Conservation (phyloP, 352 stramenopile species). For the Globisporangium abappressorium region DNA sequence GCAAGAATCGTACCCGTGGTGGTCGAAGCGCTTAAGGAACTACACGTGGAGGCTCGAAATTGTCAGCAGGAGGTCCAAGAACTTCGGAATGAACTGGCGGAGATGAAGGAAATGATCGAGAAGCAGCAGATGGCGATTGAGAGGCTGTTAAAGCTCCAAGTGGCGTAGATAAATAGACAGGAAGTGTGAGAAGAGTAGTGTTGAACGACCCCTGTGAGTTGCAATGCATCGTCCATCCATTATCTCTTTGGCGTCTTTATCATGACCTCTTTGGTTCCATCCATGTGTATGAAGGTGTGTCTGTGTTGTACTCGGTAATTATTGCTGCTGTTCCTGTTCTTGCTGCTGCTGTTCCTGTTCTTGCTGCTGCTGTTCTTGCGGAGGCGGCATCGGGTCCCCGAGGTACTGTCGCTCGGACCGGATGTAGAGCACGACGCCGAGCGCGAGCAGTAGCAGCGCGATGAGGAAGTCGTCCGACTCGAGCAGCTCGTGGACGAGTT, state of each 20-base stretch:
- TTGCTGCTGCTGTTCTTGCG: slow-evolving; percentile 16
- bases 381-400: slow-evolving; percentile 22
- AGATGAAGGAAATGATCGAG: slow-evolving; percentile 5
- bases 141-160: neutral
- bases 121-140: slow-evolving; percentile 11
- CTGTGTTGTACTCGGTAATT: neutral
- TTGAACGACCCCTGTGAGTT: neutral
- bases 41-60: slow-evolving; percentile 23
- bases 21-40: slow-evolving; percentile 72
- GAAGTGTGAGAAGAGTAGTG: neutral
- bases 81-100: neutral
- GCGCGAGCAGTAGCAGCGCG: slow-evolving; percentile 49
- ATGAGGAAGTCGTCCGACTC: slow-evolving; percentile 72
- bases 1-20: slow-evolving; percentile 72
- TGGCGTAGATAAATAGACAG: neutral
- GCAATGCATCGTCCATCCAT: neutral
- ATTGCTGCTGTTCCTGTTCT: neutral
- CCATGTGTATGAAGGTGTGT: neutral
- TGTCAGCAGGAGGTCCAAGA: slow-evolving; percentile 16
- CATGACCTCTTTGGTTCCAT: neutral
- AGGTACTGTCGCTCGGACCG: slow-evolving; percentile 67
- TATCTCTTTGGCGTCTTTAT: slow-evolving; percentile 4
- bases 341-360: slow-evolving; percentile 17
- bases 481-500: slow-evolving; percentile 25
- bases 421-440: slow-evolving; percentile 74